A percentile compares a stretch with the other conserved stretches of the same genome.
Evolutionary conservation across 306 rosid genomes (phyloP).

Genomic region (Acacia crassicarpa): DNA sequence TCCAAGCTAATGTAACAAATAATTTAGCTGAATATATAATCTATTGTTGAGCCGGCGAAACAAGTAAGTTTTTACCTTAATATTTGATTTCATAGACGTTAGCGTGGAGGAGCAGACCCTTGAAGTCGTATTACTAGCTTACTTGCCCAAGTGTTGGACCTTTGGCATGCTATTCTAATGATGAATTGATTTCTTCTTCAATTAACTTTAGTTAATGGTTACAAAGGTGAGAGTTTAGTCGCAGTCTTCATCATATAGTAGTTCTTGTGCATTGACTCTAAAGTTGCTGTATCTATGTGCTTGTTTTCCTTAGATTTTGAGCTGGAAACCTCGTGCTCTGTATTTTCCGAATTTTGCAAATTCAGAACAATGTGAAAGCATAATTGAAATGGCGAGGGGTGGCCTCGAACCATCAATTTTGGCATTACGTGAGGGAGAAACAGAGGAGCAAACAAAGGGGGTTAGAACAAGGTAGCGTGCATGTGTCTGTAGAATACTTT

Average conservation of each 20-base stretch:
- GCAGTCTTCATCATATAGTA: background rate
- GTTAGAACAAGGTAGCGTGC: constrained; percentile 76
- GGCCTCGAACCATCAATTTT: constrained; percentile 64
- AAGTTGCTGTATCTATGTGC: background rate
- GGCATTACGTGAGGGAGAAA: constrained; percentile 87
- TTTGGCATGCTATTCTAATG: constrained; percentile 18
- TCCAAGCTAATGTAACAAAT: background rate
- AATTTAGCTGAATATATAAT: constrained; percentile 12
- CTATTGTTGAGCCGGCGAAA: background rate
- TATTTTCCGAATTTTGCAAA: constrained; percentile 89
- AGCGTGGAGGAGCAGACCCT: background rate
- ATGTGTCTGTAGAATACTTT: constrained; percentile 4
- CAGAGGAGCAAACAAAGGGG: constrained; percentile 59
- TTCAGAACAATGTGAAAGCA: constrained; percentile 65
- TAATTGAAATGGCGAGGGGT: constrained; percentile 57
- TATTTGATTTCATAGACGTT: constrained; percentile 15
- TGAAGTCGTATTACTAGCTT: background rate
- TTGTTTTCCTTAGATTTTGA: constrained; percentile 56
- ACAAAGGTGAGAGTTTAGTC: background rate
- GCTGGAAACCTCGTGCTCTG: constrained; percentile 85
- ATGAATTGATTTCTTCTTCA: constrained; percentile 17
- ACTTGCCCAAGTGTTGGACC: constrained; percentile 7
- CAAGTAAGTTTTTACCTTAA: background rate
- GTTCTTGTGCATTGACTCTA: constrained; percentile 26
- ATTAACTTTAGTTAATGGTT: background rate